Conservation (phyloP, 768 basidiomycete genomes). For the Clitopilus passeckerianus region DNA sequence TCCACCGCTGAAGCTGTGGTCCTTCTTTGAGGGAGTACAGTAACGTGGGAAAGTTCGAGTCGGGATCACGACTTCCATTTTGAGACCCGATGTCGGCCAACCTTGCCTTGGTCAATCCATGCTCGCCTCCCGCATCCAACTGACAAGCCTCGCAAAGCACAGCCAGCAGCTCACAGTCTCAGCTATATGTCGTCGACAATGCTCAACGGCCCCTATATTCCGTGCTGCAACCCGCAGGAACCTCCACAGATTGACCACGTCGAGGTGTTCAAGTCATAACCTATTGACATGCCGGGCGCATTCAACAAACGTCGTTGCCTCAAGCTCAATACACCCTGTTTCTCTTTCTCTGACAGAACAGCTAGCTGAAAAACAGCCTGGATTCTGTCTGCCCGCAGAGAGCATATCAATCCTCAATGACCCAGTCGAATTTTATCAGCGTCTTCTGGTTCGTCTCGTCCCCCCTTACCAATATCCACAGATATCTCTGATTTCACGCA, state of each 20-base stretch:
- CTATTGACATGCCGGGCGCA: neutral
- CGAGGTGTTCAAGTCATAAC: neutral
- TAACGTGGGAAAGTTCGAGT: neutral
- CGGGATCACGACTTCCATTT: neutral
- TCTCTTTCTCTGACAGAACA: slow-evolving; percentile 22
- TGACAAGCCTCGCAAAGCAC: slow-evolving; percentile 3
- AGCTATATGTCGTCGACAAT: neutral
- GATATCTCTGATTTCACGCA: slow-evolving; percentile 23
- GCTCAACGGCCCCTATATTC: neutral
- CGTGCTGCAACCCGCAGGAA: neutral
- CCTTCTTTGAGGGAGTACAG: neutral
- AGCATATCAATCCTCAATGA: slow-evolving; percentile 43
- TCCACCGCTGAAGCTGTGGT: neutral
- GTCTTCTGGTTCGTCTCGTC: slow-evolving; percentile 43
- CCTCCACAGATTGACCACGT: neutral
- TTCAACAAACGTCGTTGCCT: neutral
- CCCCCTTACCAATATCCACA: neutral
- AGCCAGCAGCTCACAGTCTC: slow-evolving; percentile 13
- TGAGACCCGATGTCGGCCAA: neutral
- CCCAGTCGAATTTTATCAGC: slow-evolving; percentile 49
- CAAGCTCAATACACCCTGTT: neutral
- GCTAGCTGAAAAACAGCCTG: slow-evolving; percentile 31
- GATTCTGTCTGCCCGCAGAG: slow-evolving; percentile 31
- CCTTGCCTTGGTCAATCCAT: neutral
- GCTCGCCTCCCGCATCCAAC: neutral